Percentiles rank a stretch among this genome's conserved stretches.
phyloP scores from a whole-genome alignment of 2,329 filamentous ascomycete genomes.

The Aspergillus phoenicis region DNA sequence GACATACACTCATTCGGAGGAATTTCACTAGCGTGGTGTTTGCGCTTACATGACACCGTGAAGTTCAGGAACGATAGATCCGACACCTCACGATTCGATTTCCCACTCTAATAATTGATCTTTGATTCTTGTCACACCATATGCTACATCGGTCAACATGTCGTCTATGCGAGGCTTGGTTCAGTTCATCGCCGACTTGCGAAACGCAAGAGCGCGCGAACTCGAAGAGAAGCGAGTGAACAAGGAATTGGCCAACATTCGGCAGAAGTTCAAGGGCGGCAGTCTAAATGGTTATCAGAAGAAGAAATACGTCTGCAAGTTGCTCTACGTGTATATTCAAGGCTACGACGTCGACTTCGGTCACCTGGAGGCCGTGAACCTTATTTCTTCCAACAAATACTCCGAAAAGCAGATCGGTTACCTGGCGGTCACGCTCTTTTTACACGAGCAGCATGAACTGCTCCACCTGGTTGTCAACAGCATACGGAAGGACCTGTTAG shows the following conservation, averaged over 20 bases:
- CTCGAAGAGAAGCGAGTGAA: constrained; percentile 99
- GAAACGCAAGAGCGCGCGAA: constrained; percentile 92
- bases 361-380: constrained; percentile 95
- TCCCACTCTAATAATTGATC: background rate
- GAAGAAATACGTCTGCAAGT: constrained; percentile 99
- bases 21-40: constrained; percentile 3
- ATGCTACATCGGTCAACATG: constrained; percentile 31
- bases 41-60: background rate
- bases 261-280: constrained; percentile 97
- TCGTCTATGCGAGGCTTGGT: constrained; percentile 72
- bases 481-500: constrained; percentile 91
- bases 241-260: constrained; percentile 97
- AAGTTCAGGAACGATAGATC: background rate
- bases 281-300: constrained; percentile 95
- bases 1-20: constrained; percentile 20
- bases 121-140: background rate
- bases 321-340: constrained; percentile 98
- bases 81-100: background rate
- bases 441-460: constrained; percentile 96
- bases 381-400: constrained; percentile 95
- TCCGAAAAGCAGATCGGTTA: constrained; percentile 99
- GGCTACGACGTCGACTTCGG: constrained; percentile 99
- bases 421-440: constrained; percentile 91
- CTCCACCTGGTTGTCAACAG: constrained; percentile 97
- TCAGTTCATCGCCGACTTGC: constrained; percentile 95